Conservation (phyloP, 768 basidiomycete genomes). For the Pleurotus sapidus region DNA sequence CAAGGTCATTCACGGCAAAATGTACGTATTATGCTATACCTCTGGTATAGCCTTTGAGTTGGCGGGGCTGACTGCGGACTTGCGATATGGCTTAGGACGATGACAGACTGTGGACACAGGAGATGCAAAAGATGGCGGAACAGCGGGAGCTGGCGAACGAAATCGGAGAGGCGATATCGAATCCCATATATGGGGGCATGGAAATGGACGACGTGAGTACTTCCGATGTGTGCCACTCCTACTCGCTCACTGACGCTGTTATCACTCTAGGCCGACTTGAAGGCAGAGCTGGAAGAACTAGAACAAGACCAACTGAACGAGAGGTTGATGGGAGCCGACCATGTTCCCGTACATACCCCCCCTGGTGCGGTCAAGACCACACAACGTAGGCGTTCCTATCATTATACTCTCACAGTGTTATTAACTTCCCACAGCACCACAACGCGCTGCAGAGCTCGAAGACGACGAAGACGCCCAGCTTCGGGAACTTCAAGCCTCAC, state of each 20-base stretch:
- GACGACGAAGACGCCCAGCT: slow-evolving; percentile 93
- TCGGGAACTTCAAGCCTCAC: slow-evolving; percentile 80
- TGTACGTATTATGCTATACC: slow-evolving; percentile 53
- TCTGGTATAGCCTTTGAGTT: not conserved
- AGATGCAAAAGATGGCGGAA: slow-evolving; percentile 84
- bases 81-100: slow-evolving; percentile 48
- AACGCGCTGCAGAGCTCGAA: slow-evolving; percentile 52
- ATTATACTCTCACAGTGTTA: not conserved
- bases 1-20: slow-evolving; percentile 82
- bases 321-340: slow-evolving; percentile 81
- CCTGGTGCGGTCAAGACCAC: slow-evolving; percentile 46
- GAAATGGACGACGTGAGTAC: slow-evolving; percentile 69
- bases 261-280: slow-evolving; percentile 65
- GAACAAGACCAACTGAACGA: slow-evolving; percentile 89
- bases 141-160: slow-evolving; percentile 93
- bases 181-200: slow-evolving; percentile 54
- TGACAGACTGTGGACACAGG: slow-evolving; percentile 89
- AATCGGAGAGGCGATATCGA: slow-evolving; percentile 85
- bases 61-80: not conserved
- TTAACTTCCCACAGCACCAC: slow-evolving; percentile 9
- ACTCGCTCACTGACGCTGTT: slow-evolving; percentile 3
- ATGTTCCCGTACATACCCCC: slow-evolving; percentile 85
- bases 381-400: slow-evolving; percentile 42
- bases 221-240: slow-evolving; percentile 1
- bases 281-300: slow-evolving; percentile 77